Conservation (phyloP, 2,329 filamentous ascomycete species). For the Pseudovirgaria hyperparasitica region DNA sequence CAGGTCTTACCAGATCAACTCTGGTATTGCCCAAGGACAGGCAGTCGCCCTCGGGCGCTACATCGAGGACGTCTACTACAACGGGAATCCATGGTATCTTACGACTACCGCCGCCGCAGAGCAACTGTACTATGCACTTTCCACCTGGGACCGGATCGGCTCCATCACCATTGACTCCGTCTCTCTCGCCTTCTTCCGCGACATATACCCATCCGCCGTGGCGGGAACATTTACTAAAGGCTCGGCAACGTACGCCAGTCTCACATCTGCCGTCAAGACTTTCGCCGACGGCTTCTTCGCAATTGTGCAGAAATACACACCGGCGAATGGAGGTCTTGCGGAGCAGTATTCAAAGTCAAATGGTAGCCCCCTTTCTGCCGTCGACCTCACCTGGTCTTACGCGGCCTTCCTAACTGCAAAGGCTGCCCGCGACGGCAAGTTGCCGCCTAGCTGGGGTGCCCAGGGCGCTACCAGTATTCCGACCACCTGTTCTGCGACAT, state of each 20-base stretch:
- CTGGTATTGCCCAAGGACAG: conserved; percentile 42
- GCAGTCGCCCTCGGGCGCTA: conserved; percentile 35
- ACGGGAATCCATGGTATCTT: conserved; percentile 69
- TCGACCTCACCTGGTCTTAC: conserved; percentile 60
- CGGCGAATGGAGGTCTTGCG: conserved; percentile 45
- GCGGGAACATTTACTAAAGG: conserved; percentile 51
- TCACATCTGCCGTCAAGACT: conserved; percentile 45
- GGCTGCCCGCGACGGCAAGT: conserved; percentile 32
- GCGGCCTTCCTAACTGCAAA: conserved; percentile 52
- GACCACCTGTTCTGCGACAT: conserved; percentile 32
- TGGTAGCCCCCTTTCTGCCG: conserved; percentile 43
- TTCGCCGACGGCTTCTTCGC: conserved; percentile 47
- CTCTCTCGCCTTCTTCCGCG: conserved; percentile 59
- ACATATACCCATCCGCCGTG: conserved; percentile 44
- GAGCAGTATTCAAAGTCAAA: conserved; percentile 49
- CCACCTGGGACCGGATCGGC: conserved; percentile 52
- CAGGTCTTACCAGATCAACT: conserved; percentile 57
- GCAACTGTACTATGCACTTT: conserved; percentile 62
- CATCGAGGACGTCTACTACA: conserved; percentile 51
- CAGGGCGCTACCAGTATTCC: conserved; percentile 34
- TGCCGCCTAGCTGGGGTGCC: conserved; percentile 41
- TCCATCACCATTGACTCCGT: conserved; percentile 49
- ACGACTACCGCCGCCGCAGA: conserved; percentile 65
- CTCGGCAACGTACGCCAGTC: conserved; percentile 35
- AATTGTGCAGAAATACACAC: conserved; percentile 33